Base-by-base conservation (phyloP, 23 red algal genomes). In the Chondrus crispus region DNA sequence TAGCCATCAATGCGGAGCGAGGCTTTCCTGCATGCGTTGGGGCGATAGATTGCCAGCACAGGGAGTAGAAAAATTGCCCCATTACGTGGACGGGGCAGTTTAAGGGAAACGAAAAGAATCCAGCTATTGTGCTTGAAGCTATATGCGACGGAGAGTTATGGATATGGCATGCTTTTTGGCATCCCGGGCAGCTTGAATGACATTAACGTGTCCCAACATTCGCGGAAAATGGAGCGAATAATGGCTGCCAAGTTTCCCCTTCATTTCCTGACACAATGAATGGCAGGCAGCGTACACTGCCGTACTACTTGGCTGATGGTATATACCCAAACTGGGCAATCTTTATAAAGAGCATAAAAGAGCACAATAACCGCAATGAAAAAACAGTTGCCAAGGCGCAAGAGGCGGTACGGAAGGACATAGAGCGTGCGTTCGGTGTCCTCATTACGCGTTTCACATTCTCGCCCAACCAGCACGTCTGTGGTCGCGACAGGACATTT, bases 251-350 rank as follows among this genome's bases (percentile, higher is more conserved):
- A 24, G 13, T 70, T 30, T 30, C 62, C 32, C 6, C 82, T 29
- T 58, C 22, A 37, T 19, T 18, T 0, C 22, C 72, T 12, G 73
- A 85, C 49, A 22, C 18, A 20, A 0, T 86, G 10, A 86, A 86
- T 35, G 82, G 14, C 5, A 0, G n/a, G 12, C 12, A 8, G 82
- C 54, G 82, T n/a, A 86, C 16, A 22, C 10, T 86, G 58, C 38
- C 30, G 5, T 86, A 86, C 22, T 86, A 86, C 70, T 70, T 86
- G 54, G 62, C 60, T 6, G 55, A 86, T 74, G 82, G 82, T 4
- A 86, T 86, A 46, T 74, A 70, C 70, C 82, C 82, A 16, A 58
- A 29, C 10, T 74, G 60, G n/a, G 52, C 51, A 8, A 71, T 86
- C 4, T 70, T 74, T n/a, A 29, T 68, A 0, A 30, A 33, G 22